phyloP scores from a whole-genome alignment of 805 yeast species.

The Suhomyces tanzawaensis region DNA sequence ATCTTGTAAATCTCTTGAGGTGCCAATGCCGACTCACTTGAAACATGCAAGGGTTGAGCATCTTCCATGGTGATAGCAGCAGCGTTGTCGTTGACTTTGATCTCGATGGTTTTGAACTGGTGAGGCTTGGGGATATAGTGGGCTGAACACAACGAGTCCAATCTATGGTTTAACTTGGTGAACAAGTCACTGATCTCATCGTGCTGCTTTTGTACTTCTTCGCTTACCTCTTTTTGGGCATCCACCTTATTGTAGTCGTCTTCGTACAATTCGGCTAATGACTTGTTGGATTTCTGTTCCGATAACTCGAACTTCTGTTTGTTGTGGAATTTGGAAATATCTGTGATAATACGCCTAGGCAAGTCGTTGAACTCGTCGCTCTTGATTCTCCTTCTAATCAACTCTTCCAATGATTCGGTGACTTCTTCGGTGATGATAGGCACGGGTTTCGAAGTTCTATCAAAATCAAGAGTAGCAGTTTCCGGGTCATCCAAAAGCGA shows the following conservation, averaged over 20 bases:
- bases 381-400: constrained; percentile 79
- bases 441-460: constrained; percentile 90
- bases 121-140: constrained; percentile 91
- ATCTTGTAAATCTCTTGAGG: constrained; percentile 88
- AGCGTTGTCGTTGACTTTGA: constrained; percentile 62
- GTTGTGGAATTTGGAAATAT: constrained; percentile 55
- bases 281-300: constrained; percentile 80
- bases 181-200: constrained; percentile 71
- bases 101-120: constrained; percentile 65
- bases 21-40: constrained; percentile 73
- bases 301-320: constrained; percentile 61
- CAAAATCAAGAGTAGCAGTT: constrained; percentile 69
- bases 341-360: constrained; percentile 67
- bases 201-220: constrained; percentile 70
- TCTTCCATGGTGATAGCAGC: constrained; percentile 91
- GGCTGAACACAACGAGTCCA: constrained; percentile 91
- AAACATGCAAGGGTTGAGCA: constrained; percentile 85
- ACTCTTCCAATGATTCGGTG: constrained; percentile 82
- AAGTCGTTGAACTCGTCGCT: constrained; percentile 80
- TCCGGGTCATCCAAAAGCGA: constrained; percentile 69
- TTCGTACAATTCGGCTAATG: constrained; percentile 89
- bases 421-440: constrained; percentile 90
- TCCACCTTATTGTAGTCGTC: constrained; percentile 65
- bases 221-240: constrained; percentile 49
- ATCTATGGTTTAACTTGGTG: constrained; percentile 59